These are phyloP conservation scores for Scorias spongiosa DNA, from an alignment of 2,329 filamentous ascomycete species.

Conservation along the genomic window DNA sequence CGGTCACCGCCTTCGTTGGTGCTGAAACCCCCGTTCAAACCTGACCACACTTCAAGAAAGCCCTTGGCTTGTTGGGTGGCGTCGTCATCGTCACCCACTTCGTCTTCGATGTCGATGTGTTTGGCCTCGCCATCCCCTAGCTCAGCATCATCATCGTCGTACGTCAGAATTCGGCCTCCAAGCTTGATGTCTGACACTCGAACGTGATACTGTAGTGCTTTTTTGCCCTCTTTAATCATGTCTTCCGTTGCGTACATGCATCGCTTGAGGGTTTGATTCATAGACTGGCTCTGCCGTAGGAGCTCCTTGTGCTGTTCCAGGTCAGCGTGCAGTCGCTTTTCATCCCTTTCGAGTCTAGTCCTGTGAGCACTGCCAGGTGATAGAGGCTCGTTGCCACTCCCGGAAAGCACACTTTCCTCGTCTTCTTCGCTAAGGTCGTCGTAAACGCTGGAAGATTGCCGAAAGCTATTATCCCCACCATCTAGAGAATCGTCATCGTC, in stretches of 20 bases:
- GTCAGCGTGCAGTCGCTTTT: constrained; percentile 70
- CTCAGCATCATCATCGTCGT: constrained; percentile 32
- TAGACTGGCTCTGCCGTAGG: constrained; percentile 78
- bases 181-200: constrained; percentile 64
- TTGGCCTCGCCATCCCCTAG: neutral
- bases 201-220: constrained; percentile 72
- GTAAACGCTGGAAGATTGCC: constrained; percentile 8
- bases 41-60: constrained; percentile 14
- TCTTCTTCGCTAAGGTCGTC: constrained; percentile 20
- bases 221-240: constrained; percentile 75
- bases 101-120: constrained; percentile 2
- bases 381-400: constrained; percentile 10
- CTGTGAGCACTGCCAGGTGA: constrained; percentile 22
- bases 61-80: constrained; percentile 10
- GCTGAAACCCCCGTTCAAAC: constrained; percentile 6
- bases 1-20: constrained; percentile 15
- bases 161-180: constrained; percentile 61
- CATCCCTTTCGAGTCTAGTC: constrained; percentile 50
- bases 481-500: constrained; percentile 8
- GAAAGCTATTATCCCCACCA: constrained; percentile 17
- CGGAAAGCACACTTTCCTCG: constrained; percentile 13
- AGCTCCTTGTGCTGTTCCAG: constrained; percentile 79
- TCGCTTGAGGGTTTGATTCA: constrained; percentile 84
- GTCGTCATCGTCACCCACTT: constrained; percentile 7
- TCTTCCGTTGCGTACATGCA: constrained; percentile 84